phyloP scores from a whole-genome alignment of 2,329 filamentous ascomycete genomes.

The Alternaria postmessia region DNA sequence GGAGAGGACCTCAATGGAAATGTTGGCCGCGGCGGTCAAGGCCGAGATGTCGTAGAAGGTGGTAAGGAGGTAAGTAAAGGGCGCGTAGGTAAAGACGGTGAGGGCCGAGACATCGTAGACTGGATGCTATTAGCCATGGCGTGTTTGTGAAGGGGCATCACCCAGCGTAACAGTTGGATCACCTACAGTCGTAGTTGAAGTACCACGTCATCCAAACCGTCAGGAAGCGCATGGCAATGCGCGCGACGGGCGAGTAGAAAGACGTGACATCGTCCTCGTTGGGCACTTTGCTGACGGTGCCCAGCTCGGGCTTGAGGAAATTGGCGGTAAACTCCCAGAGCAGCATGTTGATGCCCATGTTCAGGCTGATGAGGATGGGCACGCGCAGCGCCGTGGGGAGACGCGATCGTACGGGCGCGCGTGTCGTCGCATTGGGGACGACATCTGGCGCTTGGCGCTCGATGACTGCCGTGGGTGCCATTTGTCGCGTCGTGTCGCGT shows the following conservation, averaged over 20 bases:
- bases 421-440: slow-evolving; percentile 27
- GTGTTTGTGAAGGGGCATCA: no score
- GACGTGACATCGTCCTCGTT: slow-evolving; percentile 67
- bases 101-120: slow-evolving; percentile 55
- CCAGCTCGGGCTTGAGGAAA: slow-evolving; percentile 71
- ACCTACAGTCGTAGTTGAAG: slow-evolving; percentile 63
- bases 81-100: slow-evolving; percentile 73
- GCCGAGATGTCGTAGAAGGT: slow-evolving; percentile 78
- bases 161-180: no score
- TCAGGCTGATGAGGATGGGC: slow-evolving; percentile 58
- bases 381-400: slow-evolving; percentile 52
- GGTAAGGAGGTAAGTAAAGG: slow-evolving; percentile 76
- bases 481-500: slow-evolving; percentile 23
- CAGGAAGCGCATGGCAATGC: slow-evolving; percentile 66
- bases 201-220: slow-evolving; percentile 79
- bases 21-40: slow-evolving; percentile 66
- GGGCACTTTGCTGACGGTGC: slow-evolving; percentile 67
- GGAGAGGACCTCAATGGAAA: slow-evolving; percentile 73
- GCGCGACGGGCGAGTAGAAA: slow-evolving; percentile 56
- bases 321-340: slow-evolving; percentile 70
- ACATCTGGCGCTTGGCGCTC: slow-evolving; percentile 41
- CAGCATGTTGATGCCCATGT: slow-evolving; percentile 68
- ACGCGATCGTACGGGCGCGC: slow-evolving; percentile 36
- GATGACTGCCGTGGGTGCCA: slow-evolving; percentile 35
- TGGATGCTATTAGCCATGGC: slow-evolving; percentile 17